Base-by-base conservation (phyloP, 2,329 filamentous ascomycete genomes). In the Endocalyx cinctus region DNA sequence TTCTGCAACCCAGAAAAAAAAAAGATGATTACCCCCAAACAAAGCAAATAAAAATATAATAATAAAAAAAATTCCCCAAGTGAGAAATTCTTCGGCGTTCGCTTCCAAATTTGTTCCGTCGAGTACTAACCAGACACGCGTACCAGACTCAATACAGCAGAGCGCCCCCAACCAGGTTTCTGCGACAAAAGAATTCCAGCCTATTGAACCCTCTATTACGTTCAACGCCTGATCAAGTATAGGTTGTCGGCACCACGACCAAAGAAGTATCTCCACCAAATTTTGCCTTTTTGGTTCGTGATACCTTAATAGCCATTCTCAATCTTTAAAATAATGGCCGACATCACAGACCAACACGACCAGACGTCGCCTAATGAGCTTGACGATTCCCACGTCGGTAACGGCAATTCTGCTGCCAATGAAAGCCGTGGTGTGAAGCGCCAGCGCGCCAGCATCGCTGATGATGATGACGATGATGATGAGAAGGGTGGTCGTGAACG, bases 401-500 rank as follows among this genome's bases (percentile, higher is more conserved):
- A 89, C 69, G 84, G 84, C 62, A 82, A 74, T 54, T 63, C 69
- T 52, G 70, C 69, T 50, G 71, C 72, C 55, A 61, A 67, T 47
- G 84, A 89, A 58, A 77, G 69, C 64, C 87, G 89, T 60, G 88
- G 87, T 62, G 77, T 88, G 66, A 97, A 97, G 77, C 88, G 90
- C 54, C 78, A 77, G 63, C 87, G 92, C 59, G 80, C 85, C 45
- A 82, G 84, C 51, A 77, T 81, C 33, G 81, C 82, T 55, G 90
- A 97, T 60, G 92, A 97, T 59, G 92, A 97, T 49, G 90, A 97
- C 47, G 92, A 97, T 47, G 89, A 97, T 52, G 89, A 95, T 52
- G 90, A 96, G 65, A 97, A 97, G 79, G 87, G 87, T 45, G 88
- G 88, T 58, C 89, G 92, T 66, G 92, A 97, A 77, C 84, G 92